Base-by-base conservation (phyloP, 768 basidiomycete species). In the Amyloporia xantha region DNA sequence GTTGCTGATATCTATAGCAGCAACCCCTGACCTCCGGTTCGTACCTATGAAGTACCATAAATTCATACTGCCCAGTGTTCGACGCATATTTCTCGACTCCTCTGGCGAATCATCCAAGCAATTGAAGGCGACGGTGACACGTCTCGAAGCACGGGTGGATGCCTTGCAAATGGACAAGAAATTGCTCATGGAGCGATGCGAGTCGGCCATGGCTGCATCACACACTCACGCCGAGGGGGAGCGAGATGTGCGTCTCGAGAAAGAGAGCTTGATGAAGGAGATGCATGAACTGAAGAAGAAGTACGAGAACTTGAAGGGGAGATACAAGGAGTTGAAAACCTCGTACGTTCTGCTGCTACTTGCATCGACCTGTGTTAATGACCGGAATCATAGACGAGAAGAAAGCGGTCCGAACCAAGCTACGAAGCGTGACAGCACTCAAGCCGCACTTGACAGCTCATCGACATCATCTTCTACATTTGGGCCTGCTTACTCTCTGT, bases 21-120 rank as follows among this genome's bases (percentile, higher is more conserved):
- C 59, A 15, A 52, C 44, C n/a, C 60, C 56, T 11, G 60, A 77
- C 66, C 60, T 72, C 17, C 66, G 68, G 4, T 72, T 69, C 46
- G 66, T 81, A 17, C 75, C 77, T 4, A 62, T 68, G 52, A 75
- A 74, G 59, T 75, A 76, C 54, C 76, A 76, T 58, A 63, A 65
- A 35, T 78, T 70, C 56, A 63, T 79, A 27, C 39, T 69, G 3
- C 71, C 75, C 5, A 63, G 66, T 41, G 62, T 79, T 13, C 71
- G 77, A 49, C 73, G 76, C 51, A 66, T 81, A n/a, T 79, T 74
- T 56, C 51, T 77, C 46, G 54, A 56, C 20, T 54, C 44, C 53
- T 68, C 3, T 51, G 12, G 37, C 17, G 26, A 49, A 27, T 28
- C 50, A 12, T 26, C 17, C 6, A 49, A 24, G 23, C 48, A 52